A percentile compares a stretch with the other conserved stretches of the same genome.
These are phyloP conservation scores for Vitis hybrid DNA, from an alignment of 177 flowering plant species.

Conservation along the genomic window DNA sequence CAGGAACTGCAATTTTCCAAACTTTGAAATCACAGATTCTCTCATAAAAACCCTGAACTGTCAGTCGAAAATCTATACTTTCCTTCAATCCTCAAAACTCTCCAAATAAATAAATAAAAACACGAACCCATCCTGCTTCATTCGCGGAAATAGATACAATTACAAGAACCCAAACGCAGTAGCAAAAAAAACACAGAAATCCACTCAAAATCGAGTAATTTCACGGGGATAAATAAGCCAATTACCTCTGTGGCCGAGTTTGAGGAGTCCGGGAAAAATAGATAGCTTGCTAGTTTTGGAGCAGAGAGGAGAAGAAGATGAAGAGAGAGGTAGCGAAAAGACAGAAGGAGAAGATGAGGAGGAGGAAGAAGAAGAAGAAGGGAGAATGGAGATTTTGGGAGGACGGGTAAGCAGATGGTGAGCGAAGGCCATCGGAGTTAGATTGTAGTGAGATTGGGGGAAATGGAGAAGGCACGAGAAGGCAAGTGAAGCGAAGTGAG, in stretches of 20 bases:
- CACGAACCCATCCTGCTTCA: too few relatives aligned
- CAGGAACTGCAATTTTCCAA: too few relatives aligned
- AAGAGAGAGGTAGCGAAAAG: constrained; percentile 4
- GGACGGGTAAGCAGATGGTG: constrained; percentile 32
- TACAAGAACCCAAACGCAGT: constrained; percentile 1
- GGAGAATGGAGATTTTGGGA: not conserved
- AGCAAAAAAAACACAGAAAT: not conserved
- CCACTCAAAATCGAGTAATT: not conserved
- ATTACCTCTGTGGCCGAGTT: constrained; percentile 25
- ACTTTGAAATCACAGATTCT: too few relatives aligned
- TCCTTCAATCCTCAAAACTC: too few relatives aligned
- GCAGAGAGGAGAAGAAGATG: constrained; percentile 15
- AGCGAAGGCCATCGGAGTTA: constrained; percentile 39
- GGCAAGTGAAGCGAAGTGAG: constrained; percentile 11
- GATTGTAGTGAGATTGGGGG: not conserved
- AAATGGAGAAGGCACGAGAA: not conserved
- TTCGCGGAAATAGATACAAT: too few relatives aligned
- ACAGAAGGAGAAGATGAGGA: constrained; percentile 12
- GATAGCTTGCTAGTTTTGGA: constrained; percentile 28
- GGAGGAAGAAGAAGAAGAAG: constrained; percentile 14
- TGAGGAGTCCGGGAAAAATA: constrained; percentile 14
- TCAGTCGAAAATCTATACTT: too few relatives aligned
- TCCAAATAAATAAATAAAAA: too few relatives aligned
- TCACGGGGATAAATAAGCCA: not conserved
- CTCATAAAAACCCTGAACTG: too few relatives aligned